A percentile compares a stretch with the other conserved stretches of the same genome.
Conservation (phyloP, 2,329 filamentous ascomycete genomes). For the Nigrograna mackinnonii region DNA sequence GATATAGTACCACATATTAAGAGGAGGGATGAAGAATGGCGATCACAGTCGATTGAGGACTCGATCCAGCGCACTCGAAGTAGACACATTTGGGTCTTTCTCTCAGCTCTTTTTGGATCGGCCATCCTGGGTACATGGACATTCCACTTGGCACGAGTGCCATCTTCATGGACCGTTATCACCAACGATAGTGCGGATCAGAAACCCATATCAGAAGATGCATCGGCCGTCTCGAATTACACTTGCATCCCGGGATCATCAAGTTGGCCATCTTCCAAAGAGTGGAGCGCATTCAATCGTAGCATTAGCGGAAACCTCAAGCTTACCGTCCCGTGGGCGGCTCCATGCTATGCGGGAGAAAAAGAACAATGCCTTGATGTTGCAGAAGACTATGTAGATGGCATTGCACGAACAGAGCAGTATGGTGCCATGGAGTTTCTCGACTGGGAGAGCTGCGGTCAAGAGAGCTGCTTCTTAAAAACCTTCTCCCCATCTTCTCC, state of each 20-base stretch:
- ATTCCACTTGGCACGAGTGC: no score
- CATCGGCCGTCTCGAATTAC: slow-evolving; percentile 21
- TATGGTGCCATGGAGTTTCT: slow-evolving; percentile 41
- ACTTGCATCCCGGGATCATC: slow-evolving; percentile 39
- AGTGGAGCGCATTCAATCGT: slow-evolving; percentile 36
- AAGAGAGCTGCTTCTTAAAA: slow-evolving; percentile 33
- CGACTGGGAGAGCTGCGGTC: slow-evolving; percentile 36
- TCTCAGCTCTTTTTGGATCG: no score
- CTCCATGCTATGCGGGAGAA: slow-evolving; percentile 28
- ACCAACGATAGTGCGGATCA: not conserved
- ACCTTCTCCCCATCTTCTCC: slow-evolving; percentile 25
- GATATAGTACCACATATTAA: no score
- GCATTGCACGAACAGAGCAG: slow-evolving; percentile 26
- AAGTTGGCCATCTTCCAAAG: slow-evolving; percentile 37
- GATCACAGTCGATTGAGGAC: no score
- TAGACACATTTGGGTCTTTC: no score
- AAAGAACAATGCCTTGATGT: slow-evolving; percentile 24
- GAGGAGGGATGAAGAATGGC: no score
- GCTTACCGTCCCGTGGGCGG: slow-evolving; percentile 34
- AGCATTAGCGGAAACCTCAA: slow-evolving; percentile 32
- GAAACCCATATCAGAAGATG: slow-evolving; percentile 1
- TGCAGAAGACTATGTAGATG: slow-evolving; percentile 25
- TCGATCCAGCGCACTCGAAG: no score
- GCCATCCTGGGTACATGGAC: no score
- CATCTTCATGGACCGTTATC: no score